Base-by-base conservation (phyloP, 192 early-diverging fungal species). In the Spinellus fusiger region DNA sequence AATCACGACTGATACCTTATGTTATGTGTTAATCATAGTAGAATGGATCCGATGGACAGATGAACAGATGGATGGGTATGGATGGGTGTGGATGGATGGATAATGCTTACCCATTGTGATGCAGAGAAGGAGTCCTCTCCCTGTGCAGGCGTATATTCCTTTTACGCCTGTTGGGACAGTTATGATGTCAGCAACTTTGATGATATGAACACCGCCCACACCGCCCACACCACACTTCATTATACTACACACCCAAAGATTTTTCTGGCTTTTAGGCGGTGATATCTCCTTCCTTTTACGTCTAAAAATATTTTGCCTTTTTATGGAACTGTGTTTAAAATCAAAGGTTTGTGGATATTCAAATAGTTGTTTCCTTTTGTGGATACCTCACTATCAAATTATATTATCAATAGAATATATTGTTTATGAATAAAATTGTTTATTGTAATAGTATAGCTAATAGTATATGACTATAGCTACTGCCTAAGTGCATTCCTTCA, bases 1-100 rank as follows among this genome's bases (percentile, higher is more conserved):
- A 93, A 87, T 98, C 95, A 84, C 96, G 85, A 84, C 89, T 91
- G 84, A 98, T 97, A 96, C 95, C 95, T 95, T 78, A 46, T 22
- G 29, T n/a, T 44, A 18, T 23, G 22, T 16, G 10, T 44, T 18
- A 26, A 37, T 31, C 18, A 54, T 25, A 5, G 18, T 34, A 16
- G 12, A 25, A 33, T 56, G 20, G 54, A 56, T 38, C n/a, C n/a
- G n/a, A 16, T 40, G 38, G 38, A 40, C 16, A 44, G 40, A 44
- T n/a, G 10, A n/a, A 44, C 4, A 44, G 10, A 18, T 44, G 3
- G 10, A n/a, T 44, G 18, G 40, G 13, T 32, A 59, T 59, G 57
- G 44, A 59, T 59, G 35, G 54, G 38, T 56, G 44, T 59, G 16
- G 26, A 59, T 59, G 18, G 40, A 44, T 44, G 3, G 40, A 44